These are phyloP conservation scores for Cudoniella acicularis DNA, from an alignment of 495 filamentous ascomycete species.

Conservation along the genomic window DNA sequence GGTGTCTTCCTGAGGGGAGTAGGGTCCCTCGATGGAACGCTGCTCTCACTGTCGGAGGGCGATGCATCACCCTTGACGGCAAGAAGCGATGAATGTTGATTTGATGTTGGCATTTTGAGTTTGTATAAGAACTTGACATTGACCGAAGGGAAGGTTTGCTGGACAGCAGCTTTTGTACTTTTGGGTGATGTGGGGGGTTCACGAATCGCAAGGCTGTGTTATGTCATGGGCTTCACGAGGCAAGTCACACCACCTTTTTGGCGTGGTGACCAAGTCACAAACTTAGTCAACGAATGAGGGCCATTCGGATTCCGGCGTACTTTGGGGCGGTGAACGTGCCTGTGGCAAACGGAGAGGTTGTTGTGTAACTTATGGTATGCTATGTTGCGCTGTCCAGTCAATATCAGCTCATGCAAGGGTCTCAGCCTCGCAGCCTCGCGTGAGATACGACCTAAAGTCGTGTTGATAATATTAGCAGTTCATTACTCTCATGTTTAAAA, in stretches of 20 bases:
- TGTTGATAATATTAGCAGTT: background rate
- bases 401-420: too few species aligned
- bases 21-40: constrained; percentile 4
- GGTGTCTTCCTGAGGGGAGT: constrained; percentile 10
- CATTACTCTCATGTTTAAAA: background rate
- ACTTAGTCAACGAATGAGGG: background rate
- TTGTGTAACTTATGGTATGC: background rate
- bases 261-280: background rate
- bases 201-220: background rate
- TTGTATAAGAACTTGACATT: background rate
- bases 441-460: background rate
- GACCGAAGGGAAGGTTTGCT: too few species aligned
- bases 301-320: background rate
- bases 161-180: background rate
- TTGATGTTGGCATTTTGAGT: background rate
- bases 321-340: too few species aligned
- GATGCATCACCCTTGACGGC: background rate
- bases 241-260: background rate
- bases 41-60: background rate
- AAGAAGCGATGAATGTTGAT: background rate
- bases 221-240: background rate
- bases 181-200: background rate
- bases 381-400: too few species aligned
- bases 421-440: constrained; percentile 1
- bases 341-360: too few species aligned